Percentiles rank a stretch among this genome's conserved stretches.
These are phyloP conservation scores for Rutidosis leptorrhynchoides DNA, from an alignment of 129 eudicot species.

Conservation along the genomic window DNA sequence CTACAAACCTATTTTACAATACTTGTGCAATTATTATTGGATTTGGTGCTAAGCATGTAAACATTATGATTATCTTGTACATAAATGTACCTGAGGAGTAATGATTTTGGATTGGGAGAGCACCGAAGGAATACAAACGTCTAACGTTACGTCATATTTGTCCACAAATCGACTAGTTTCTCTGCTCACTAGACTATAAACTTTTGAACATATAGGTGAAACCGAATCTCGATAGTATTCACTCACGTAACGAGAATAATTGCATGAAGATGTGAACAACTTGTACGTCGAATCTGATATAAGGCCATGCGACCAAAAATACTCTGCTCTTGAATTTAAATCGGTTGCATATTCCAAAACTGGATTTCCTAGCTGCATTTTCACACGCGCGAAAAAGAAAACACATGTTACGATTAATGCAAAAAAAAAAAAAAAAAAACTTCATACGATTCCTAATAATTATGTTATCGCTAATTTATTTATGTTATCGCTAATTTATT, in stretches of 20 bases:
- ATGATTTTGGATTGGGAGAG: slow-evolving; percentile 59
- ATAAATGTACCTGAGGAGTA: slow-evolving; percentile 42
- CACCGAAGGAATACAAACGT: slow-evolving; percentile 62
- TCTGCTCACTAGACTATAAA: slow-evolving; percentile 44
- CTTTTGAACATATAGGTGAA: slow-evolving; percentile 45
- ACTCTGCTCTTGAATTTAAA: slow-evolving; percentile 53
- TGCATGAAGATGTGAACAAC: slow-evolving; percentile 46
- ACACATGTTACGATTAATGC: background rate
- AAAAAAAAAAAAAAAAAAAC: background rate
- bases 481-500: background rate
- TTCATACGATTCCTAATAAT: background rate
- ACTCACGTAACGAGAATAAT: slow-evolving; percentile 48
- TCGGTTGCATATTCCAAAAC: slow-evolving; percentile 38
- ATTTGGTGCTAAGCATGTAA: background rate
- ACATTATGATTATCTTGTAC: background rate
- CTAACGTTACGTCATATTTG: slow-evolving; percentile 61
- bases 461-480: background rate
- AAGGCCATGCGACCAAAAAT: slow-evolving; percentile 71
- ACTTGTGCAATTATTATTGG: background rate
- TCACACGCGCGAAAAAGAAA: background rate
- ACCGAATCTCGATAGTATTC: slow-evolving; percentile 55
- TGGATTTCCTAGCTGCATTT: slow-evolving; percentile 66
- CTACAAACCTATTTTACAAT: no score
- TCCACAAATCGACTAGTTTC: slow-evolving; percentile 64
- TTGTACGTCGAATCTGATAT: slow-evolving; percentile 49